phyloP scores from a whole-genome alignment of 31 red algal species.

The Porphyra umbilicalis region DNA sequence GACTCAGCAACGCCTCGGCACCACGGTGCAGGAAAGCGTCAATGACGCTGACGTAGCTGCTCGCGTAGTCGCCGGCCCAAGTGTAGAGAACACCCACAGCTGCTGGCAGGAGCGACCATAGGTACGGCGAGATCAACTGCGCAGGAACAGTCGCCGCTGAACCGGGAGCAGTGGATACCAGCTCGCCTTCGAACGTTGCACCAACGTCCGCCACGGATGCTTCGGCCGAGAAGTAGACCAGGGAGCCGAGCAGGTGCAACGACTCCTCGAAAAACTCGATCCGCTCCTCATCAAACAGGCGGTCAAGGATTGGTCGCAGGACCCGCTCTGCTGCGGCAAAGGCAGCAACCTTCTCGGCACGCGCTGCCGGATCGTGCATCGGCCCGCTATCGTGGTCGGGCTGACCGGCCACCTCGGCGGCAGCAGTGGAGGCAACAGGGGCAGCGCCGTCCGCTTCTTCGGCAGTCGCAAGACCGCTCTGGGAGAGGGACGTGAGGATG shows the following conservation, averaged over 20 bases:
- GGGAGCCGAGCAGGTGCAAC: constrained; percentile 15
- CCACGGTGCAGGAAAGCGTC: constrained; percentile 12
- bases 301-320: constrained; percentile 8
- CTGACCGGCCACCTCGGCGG: neutral
- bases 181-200: neutral
- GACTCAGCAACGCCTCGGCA: constrained; percentile 1
- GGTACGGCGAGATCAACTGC: constrained; percentile 18
- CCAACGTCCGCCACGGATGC: constrained; percentile 3
- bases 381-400: neutral
- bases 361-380: neutral
- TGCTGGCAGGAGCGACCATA: constrained; percentile 32
- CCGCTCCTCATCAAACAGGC: constrained; percentile 58
- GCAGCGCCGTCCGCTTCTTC: neutral
- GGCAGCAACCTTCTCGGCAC: constrained; percentile 9
- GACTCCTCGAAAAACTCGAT: constrained; percentile 55
- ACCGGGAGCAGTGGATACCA: constrained; percentile 3
- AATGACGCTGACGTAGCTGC: constrained; percentile 31
- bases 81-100: constrained; percentile 20
- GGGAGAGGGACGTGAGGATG: constrained; percentile 29
- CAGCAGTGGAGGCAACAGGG: neutral
- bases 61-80: constrained; percentile 30
- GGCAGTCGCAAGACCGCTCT: neutral
- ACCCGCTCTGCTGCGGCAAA: constrained; percentile 27
- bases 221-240: constrained; percentile 36
- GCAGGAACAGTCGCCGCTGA: constrained; percentile 2